A percentile compares a stretch with the other conserved stretches of the same genome.
phyloP scores from a whole-genome alignment of 495 filamentous ascomycete genomes.

The Neurospora sp. region DNA sequence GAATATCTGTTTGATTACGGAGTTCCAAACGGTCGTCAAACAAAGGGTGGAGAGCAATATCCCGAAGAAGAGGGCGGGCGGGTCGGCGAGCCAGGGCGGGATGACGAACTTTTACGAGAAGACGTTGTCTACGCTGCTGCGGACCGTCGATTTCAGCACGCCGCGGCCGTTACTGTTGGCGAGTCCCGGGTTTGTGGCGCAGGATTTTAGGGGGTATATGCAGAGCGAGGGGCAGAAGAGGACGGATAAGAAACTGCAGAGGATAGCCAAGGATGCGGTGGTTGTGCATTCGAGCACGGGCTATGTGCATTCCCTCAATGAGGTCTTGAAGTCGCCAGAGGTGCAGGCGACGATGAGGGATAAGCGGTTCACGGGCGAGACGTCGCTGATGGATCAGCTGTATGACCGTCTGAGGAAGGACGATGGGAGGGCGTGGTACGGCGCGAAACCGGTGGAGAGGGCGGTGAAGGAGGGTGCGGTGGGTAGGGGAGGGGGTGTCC shows the following conservation, averaged over 20 bases:
- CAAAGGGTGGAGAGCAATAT: conserved; percentile 78
- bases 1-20: conserved; percentile 88
- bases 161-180: conserved; percentile 72
- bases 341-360: conserved; percentile 67
- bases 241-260: conserved; percentile 49
- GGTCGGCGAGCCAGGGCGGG: conserved; percentile 61
- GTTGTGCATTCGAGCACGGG: conserved; percentile 79
- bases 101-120: conserved; percentile 74
- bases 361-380: conserved; percentile 80
- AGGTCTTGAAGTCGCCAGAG: conserved; percentile 70
- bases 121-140: conserved; percentile 62
- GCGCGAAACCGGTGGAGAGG: conserved; percentile 70
- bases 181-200: conserved; percentile 78
- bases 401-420: conserved; percentile 70
- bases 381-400: conserved; percentile 78
- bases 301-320: conserved; percentile 74
- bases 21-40: conserved; percentile 78
- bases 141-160: conserved; percentile 64
- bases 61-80: conserved; percentile 61
- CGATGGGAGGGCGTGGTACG: conserved; percentile 88
- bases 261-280: conserved; percentile 52
- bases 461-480: conserved; percentile 86
- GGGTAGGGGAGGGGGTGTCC: conserved; percentile 68
- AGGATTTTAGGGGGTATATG: conserved; percentile 72
- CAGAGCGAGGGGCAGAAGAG: conserved; percentile 56